A percentile compares a stretch with the other conserved stretches of the same genome.
Conservation (phyloP, 805 yeast genomes). For the Suhomyces sp. region DNA sequence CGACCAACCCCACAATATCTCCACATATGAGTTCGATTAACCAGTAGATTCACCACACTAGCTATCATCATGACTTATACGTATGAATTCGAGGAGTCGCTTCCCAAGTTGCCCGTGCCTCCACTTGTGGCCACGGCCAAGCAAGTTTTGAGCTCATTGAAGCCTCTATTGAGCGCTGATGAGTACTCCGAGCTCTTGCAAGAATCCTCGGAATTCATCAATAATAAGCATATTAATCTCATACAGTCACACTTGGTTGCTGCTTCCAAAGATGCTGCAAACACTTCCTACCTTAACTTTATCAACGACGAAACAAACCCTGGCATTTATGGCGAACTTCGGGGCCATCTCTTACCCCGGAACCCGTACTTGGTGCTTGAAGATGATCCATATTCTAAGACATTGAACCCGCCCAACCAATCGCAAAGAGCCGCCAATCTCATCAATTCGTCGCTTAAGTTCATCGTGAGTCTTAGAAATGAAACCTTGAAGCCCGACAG, state of each 20-base stretch:
- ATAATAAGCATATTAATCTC: conserved; percentile 38
- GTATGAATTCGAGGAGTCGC: conserved; percentile 36
- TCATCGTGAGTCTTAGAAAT: conserved; percentile 55
- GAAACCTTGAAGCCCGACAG: conserved; percentile 55
- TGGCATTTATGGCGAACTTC: conserved; percentile 58
- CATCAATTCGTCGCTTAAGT: conserved; percentile 63
- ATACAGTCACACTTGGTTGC: conserved; percentile 54
- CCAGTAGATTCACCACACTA: neutral
- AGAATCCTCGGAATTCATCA: conserved; percentile 45
- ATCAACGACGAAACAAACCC: conserved; percentile 50
- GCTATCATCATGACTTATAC: conserved; percentile 17
- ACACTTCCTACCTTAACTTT: conserved; percentile 51
- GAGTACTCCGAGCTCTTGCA: conserved; percentile 46
- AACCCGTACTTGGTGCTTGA: conserved; percentile 74
- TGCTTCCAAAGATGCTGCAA: conserved; percentile 43
- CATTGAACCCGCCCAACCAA: conserved; percentile 60
- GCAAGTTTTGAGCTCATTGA: conserved; percentile 53
- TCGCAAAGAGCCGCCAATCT: conserved; percentile 65
- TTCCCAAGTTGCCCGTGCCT: conserved; percentile 68
- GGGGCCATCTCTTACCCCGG: conserved; percentile 69
- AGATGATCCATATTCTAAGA: conserved; percentile 63
- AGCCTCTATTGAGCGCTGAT: conserved; percentile 55
- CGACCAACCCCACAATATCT: neutral
- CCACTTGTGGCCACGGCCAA: conserved; percentile 45
- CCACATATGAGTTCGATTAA: conserved; percentile 4